These are phyloP conservation scores for Prototheca wickerhamii DNA, from an alignment of 163 green algal species.

Conservation along the genomic window DNA sequence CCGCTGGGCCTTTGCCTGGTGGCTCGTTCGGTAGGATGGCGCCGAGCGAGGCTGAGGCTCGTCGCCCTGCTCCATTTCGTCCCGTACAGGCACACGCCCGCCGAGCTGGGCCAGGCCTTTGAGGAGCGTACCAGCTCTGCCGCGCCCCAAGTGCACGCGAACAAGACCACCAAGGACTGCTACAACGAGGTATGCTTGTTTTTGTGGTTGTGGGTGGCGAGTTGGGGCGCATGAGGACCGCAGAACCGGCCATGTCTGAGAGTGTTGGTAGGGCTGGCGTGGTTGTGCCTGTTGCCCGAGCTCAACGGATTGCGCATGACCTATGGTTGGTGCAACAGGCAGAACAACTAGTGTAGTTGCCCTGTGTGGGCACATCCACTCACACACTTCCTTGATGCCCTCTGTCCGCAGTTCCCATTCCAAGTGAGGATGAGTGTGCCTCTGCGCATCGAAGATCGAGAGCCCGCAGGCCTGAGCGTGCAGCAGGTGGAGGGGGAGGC, in stretches of 20 bases:
- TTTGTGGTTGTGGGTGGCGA: no score
- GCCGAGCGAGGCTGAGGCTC: not conserved
- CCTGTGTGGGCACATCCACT: slow-evolving; percentile 21
- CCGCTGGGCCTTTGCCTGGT: not conserved
- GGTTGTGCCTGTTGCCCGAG: no score
- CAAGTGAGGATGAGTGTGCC: slow-evolving; percentile 10
- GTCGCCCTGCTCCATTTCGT: not conserved
- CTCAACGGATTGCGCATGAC: no score
- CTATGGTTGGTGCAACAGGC: not conserved
- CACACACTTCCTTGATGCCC: slow-evolving; percentile 39
- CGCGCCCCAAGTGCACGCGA: not conserved
- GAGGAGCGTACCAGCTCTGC: not conserved
- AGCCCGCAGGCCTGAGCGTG: slow-evolving; percentile 11
- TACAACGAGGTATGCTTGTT: slow-evolving; percentile 5
- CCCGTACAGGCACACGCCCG: not conserved
- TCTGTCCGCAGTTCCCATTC: slow-evolving; percentile 22
- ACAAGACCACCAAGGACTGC: slow-evolving; percentile 3
- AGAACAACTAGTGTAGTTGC: not conserved
- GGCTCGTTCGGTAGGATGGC: not conserved
- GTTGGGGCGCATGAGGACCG: not conserved
- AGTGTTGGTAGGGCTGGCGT: no score
- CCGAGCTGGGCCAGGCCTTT: not conserved
- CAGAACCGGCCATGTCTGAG: not conserved
- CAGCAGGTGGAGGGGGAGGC: not conserved
- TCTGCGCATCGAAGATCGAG: slow-evolving; percentile 12